Evolutionary conservation across 768 basidiomycete species (phyloP).

Genomic region (Suillus lakei): DNA sequence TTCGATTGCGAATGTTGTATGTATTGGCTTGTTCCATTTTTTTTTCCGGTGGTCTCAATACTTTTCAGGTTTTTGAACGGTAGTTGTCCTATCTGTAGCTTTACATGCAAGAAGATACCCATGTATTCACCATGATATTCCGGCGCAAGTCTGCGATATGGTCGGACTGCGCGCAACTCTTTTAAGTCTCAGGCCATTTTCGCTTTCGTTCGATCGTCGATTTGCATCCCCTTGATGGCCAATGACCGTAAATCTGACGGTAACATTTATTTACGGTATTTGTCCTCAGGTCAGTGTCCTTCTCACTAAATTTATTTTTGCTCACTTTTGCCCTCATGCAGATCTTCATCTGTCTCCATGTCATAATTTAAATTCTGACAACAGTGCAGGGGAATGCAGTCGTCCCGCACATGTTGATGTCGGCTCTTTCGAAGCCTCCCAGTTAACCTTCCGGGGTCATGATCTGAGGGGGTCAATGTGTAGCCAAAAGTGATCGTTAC

Average conservation of each 20-base stretch:
- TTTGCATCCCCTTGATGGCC: not conserved
- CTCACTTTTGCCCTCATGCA: not conserved
- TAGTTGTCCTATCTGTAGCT: constrained; percentile 1
- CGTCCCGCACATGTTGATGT: not conserved
- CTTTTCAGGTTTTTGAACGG: constrained; percentile 31
- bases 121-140: constrained; percentile 1
- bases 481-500: constrained; percentile 52
- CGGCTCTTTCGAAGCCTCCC: constrained; percentile 66
- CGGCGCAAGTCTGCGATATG: too few relatives aligned
- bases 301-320: not conserved
- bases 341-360: not conserved
- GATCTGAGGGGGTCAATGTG: constrained; percentile 63
- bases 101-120: constrained; percentile 6
- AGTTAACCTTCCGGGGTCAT: constrained; percentile 42
- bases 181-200: not conserved
- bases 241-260: not conserved
- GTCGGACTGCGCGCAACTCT: not conserved
- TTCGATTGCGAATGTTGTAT: constrained; percentile 90
- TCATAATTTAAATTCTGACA: not conserved
- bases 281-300: not conserved
- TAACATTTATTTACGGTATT: not conserved
- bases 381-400: not conserved
- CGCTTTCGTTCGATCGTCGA: not conserved
- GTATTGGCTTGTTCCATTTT: constrained; percentile 30
- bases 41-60: constrained; percentile 4